phyloP scores from a whole-genome alignment of 2,329 filamentous ascomycete species.

The Aspergillus costaricaensis region DNA sequence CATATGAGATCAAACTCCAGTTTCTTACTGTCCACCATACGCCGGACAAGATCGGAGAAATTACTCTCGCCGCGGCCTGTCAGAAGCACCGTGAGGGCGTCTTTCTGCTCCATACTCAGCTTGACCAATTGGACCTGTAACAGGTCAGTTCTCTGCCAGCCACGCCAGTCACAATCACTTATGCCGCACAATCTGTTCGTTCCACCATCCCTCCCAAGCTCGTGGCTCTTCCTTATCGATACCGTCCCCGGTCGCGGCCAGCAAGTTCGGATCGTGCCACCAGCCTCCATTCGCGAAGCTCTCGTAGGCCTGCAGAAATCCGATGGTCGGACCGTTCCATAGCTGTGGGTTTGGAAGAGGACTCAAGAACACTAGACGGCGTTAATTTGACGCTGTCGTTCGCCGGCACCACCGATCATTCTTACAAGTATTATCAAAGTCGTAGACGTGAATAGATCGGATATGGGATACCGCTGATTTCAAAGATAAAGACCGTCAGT shows the following conservation, averaged over 20 bases:
- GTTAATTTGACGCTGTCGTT: constrained; percentile 18
- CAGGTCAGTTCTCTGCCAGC: constrained; percentile 25
- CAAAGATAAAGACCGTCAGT: neutral
- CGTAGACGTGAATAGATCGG: constrained; percentile 85
- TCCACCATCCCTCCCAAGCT: constrained; percentile 95
- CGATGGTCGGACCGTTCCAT: constrained; percentile 79
- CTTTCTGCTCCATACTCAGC: constrained; percentile 79
- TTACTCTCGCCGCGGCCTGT: constrained; percentile 79
- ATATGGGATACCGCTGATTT: constrained; percentile 63
- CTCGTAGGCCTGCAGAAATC: constrained; percentile 73
- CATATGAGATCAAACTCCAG: constrained; percentile 86
- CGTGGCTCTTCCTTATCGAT: constrained; percentile 76
- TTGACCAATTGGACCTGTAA: constrained; percentile 68
- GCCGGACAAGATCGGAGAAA: constrained; percentile 77
- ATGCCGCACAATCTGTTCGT: constrained; percentile 73
- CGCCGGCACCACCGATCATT: neutral
- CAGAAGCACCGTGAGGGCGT: constrained; percentile 80
- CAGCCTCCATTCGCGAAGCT: constrained; percentile 82
- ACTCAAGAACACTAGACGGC: constrained; percentile 74
- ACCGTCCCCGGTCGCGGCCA: constrained; percentile 83
- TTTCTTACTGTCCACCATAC: constrained; percentile 74
- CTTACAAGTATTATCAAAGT: constrained; percentile 94
- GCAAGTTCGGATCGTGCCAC: constrained; percentile 92
- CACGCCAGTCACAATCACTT: constrained; percentile 4
- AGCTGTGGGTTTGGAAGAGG: constrained; percentile 85